phyloP scores from a whole-genome alignment of 495 filamentous ascomycete genomes.

The Podospora australis region DNA sequence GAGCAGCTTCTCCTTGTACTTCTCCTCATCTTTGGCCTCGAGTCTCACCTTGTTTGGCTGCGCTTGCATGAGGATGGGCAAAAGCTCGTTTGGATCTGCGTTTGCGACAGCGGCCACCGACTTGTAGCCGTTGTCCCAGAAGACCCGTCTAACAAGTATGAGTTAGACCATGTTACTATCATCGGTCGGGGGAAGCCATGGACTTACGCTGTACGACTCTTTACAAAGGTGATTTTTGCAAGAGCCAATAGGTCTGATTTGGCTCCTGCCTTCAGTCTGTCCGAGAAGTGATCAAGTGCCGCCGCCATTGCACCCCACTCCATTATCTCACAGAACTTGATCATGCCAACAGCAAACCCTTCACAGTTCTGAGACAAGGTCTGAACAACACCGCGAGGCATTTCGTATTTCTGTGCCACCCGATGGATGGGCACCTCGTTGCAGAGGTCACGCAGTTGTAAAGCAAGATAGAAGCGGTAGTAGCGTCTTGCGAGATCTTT shows the following conservation, averaged over 20 bases:
- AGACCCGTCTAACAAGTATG: slow-evolving; percentile 43
- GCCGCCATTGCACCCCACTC: slow-evolving; percentile 56
- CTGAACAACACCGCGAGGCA: slow-evolving; percentile 65
- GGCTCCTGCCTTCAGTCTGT: slow-evolving; percentile 68
- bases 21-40: slow-evolving; percentile 53
- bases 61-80: slow-evolving; percentile 66
- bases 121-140: slow-evolving; percentile 72
- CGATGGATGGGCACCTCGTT: slow-evolving; percentile 68
- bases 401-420: slow-evolving; percentile 63
- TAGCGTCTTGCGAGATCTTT: slow-evolving; percentile 58
- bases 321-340: slow-evolving; percentile 70
- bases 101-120: slow-evolving; percentile 62
- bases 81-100: slow-evolving; percentile 58
- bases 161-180: no score
- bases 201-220: slow-evolving; percentile 60
- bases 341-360: slow-evolving; percentile 71
- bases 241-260: slow-evolving; percentile 66
- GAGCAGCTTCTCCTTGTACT: slow-evolving; percentile 57
- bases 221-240: slow-evolving; percentile 69
- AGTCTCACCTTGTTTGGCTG: slow-evolving; percentile 57
- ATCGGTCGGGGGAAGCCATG: not conserved
- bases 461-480: slow-evolving; percentile 69
- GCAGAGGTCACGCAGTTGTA: slow-evolving; percentile 76
- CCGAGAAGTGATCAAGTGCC: slow-evolving; percentile 71
- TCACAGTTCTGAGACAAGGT: slow-evolving; percentile 68